Evolutionary conservation across 192 early-diverging fungal species (phyloP).

Genomic region (Dimargaris xerosporica): DNA sequence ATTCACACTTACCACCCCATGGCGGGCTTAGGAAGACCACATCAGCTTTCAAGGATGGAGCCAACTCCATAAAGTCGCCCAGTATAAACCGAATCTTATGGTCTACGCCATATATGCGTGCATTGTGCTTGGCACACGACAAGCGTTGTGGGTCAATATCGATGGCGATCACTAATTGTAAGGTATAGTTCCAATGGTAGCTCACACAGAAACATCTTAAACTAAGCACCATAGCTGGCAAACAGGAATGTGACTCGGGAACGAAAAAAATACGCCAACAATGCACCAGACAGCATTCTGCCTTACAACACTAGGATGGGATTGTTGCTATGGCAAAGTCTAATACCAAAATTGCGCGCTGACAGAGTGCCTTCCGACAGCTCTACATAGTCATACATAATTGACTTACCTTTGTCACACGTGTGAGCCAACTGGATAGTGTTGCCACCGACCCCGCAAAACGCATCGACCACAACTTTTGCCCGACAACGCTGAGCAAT

Average conservation of each 20-base stretch:
- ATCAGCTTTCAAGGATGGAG: slow-evolving; percentile 59
- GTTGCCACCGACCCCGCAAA: slow-evolving; percentile 94
- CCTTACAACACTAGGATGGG: no score
- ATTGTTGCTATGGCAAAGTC: no score
- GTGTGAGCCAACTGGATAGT: slow-evolving; percentile 88
- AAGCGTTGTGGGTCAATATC: slow-evolving; percentile 73
- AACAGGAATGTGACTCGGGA: no score
- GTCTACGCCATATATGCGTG: slow-evolving; percentile 73
- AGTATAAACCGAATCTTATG: slow-evolving; percentile 86
- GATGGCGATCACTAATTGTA: slow-evolving; percentile 87
- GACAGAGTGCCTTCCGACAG: no score
- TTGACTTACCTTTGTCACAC: slow-evolving; percentile 48
- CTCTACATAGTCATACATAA: slow-evolving; percentile 11
- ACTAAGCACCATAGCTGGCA: no score
- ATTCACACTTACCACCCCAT: slow-evolving; percentile 61
- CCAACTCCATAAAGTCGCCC: slow-evolving; percentile 74
- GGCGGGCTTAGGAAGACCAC: slow-evolving; percentile 88
- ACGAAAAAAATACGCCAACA: no score
- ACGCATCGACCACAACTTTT: slow-evolving; percentile 71
- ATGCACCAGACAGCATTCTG: no score
- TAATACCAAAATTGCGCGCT: no score
- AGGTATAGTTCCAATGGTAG: no score
- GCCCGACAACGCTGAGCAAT: slow-evolving; percentile 50
- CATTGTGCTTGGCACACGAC: slow-evolving; percentile 72
- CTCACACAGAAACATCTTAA: no score